These are phyloP conservation scores for Lycium barbarum DNA, from an alignment of 257 asterid genomes.

Conservation along the genomic window DNA sequence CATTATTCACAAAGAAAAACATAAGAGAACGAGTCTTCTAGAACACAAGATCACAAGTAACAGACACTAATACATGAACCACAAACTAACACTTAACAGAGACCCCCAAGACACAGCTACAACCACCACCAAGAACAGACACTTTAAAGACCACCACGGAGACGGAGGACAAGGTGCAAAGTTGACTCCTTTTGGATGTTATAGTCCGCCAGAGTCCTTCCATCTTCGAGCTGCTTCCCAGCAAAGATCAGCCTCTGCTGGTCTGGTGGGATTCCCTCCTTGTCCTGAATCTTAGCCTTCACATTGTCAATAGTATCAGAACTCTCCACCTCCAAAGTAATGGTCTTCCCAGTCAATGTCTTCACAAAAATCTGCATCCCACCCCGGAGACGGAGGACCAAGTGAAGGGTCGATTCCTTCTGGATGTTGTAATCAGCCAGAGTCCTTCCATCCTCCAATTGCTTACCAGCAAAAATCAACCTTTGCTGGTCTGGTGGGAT, in stretches of 20 bases:
- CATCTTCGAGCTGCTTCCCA: conserved; percentile 33
- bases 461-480: conserved; percentile 33
- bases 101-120: background rate
- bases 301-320: conserved; percentile 33
- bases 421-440: conserved; percentile 34
- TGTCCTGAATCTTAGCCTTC: conserved; percentile 35
- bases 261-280: conserved; percentile 33
- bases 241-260: conserved; percentile 37
- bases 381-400: conserved; percentile 27
- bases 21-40: background rate
- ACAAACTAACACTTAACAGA: background rate
- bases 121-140: background rate
- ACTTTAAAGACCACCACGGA: conserved; percentile 17
- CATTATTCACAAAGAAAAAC: background rate
- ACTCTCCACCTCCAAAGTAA: conserved; percentile 35
- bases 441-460: conserved; percentile 31
- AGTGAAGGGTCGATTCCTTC: conserved; percentile 31
- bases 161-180: conserved; percentile 29
- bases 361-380: conserved; percentile 38
- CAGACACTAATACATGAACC: background rate
- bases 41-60: too few species aligned
- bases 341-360: conserved; percentile 34
- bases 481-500: conserved; percentile 35
- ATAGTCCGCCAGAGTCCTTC: conserved; percentile 32
- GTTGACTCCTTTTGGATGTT: conserved; percentile 34